Conservation (phyloP, 331 rosid species). For the Quercus phellos region DNA sequence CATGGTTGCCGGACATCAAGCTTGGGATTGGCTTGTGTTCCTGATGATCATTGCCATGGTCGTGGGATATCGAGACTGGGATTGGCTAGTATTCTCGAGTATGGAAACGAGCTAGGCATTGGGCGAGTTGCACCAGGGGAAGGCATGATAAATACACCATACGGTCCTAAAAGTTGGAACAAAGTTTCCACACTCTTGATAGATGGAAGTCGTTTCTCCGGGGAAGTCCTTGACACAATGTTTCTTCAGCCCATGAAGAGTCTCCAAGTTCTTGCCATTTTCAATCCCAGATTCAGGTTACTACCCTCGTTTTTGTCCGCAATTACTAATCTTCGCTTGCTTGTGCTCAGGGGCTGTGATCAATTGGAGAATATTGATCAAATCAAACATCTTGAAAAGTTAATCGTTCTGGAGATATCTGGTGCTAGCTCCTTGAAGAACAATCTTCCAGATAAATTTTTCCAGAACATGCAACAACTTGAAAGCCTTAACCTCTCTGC, state of each 20-base stretch:
- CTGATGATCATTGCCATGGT: not conserved
- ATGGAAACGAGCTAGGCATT: slow-evolving; percentile 10
- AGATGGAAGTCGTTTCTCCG: slow-evolving; percentile 14
- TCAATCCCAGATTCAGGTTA: slow-evolving; percentile 19
- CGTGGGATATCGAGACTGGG: slow-evolving; percentile 23
- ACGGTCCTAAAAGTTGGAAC: not conserved
- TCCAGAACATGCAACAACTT: not conserved
- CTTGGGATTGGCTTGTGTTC: slow-evolving; percentile 14
- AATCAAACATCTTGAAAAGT: not conserved
- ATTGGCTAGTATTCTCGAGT: slow-evolving; percentile 17
- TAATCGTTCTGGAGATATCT: slow-evolving; percentile 34
- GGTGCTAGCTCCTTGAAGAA: slow-evolving; percentile 18
- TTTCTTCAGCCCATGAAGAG: not conserved
- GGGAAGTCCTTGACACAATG: slow-evolving; percentile 9
- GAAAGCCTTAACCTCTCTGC: slow-evolving; percentile 31
- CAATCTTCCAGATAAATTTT: not conserved
- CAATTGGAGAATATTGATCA: not conserved
- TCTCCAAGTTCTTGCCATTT: slow-evolving; percentile 18
- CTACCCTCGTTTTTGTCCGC: not conserved
- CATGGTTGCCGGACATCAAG: slow-evolving; percentile 10
- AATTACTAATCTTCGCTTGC: not conserved
- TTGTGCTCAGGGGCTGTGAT: slow-evolving; percentile 38
- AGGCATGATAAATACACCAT: slow-evolving; percentile 25
- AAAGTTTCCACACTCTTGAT: slow-evolving; percentile 20
- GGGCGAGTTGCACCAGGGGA: slow-evolving; percentile 10